Percentiles rank a stretch among this genome's conserved stretches.
phyloP scores from a whole-genome alignment of 202 grass and related monocot genomes.

The Bolboschoenoplectus hybrid region DNA sequence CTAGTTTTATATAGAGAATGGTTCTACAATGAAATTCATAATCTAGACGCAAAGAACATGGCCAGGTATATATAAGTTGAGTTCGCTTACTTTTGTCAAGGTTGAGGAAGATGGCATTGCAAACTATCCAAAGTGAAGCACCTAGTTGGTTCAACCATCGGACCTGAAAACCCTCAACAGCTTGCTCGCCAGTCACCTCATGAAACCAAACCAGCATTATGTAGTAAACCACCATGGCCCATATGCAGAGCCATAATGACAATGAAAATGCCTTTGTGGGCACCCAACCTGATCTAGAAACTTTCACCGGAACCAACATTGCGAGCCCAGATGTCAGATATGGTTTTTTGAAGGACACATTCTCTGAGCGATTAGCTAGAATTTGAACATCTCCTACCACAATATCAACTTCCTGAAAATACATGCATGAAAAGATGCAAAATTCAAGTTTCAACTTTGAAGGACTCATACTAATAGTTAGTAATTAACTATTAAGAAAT shows the following conservation, averaged over 20 bases:
- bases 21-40: too few relatives aligned
- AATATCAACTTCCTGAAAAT: constrained; percentile 30
- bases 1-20: not conserved
- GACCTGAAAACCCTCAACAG: not conserved
- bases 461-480: not conserved
- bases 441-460: not conserved
- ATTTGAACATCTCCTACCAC: constrained; percentile 38
- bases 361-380: not conserved
- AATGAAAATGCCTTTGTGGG: constrained; percentile 28
- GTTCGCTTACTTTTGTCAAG: constrained; percentile 9
- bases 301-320: constrained; percentile 32
- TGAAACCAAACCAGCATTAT: constrained; percentile 13
- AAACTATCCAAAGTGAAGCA: constrained; percentile 38
- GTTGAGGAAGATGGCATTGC: constrained; percentile 8
- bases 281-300: not conserved
- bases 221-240: constrained; percentile 4
- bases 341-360: constrained; percentile 37
- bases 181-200: not conserved
- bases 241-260: constrained; percentile 29
- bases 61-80: too few relatives aligned
- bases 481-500: too few relatives aligned
- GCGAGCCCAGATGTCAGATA: constrained; percentile 38
- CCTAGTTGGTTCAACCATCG: constrained; percentile 6
- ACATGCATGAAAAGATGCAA: not conserved
- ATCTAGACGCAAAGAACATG: too few relatives aligned